Evolutionary conservation across 2,329 filamentous ascomycete species (phyloP), one percentile per base, ranked within the genome.

Genomic region (Fusarium guadeloupense): DNA sequence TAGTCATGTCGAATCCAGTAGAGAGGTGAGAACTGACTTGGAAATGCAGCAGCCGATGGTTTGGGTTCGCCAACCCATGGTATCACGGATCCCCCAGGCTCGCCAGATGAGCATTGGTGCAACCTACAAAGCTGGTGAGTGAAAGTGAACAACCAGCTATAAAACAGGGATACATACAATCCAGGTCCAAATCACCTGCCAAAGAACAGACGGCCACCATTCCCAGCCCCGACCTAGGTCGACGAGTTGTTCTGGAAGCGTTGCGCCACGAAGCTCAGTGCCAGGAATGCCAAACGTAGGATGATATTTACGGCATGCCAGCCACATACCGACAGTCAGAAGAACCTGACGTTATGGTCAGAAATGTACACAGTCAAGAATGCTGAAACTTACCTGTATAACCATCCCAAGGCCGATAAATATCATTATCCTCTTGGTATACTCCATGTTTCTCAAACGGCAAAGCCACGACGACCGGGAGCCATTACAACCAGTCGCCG

Each of bases 301-400:
- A 64, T 89, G 87, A 65, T 87, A 90, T 57, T 87, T 86, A 48
- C 81, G 81, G 1, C 86, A 89, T 16, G 85, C 79, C 53, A 87
- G 75, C 71, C 81, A 90, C 71, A 88, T 82, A 23, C 86, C 68
- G 26, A 86, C 63, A 0, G 86, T 83, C 23, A 87, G 77, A 39
- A 85, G 63, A 3, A 89, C 71, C 86, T 89, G 61, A 5, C 4
- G 21, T 21, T 4, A 8, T 14, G 12, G 23, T 58, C 20, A 59
- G 53, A 12, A 13, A 17, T 9, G 21, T 10, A 20, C 3, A 16
- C 9, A 6, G 17, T 13, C 7, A 42, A 26, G 14, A 16, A 8
- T 10, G 14, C 9, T 13, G 25, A 19, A 14, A 69, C 72, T 55
- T 72, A 87, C 85, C 76, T 88, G 85, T 7, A 83, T 47, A 3